Base-by-base conservation (phyloP, 768 basidiomycete genomes). In the Rhodotorula paludigena region DNA sequence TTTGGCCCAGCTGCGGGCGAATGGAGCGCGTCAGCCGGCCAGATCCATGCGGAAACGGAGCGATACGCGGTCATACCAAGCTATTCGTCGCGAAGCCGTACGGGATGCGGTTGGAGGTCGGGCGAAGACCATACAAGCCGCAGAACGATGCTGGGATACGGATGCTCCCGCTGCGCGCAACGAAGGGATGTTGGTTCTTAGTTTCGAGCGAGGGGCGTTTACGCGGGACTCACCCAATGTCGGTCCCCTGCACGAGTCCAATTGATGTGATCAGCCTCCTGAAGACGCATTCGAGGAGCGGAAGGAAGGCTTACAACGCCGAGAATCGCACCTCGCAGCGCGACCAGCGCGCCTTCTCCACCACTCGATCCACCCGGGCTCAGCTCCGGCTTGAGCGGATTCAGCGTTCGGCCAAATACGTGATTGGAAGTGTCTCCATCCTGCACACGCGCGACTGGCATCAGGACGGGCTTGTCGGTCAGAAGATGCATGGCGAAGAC, bases 341-440 rank as follows among this genome's bases (percentile, higher is more conserved):
- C 74, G 25, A 77, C 33, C 15, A 77, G 57, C 10, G 75, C 76
- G 1, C 74, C 76, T 64, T 77, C 76, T 20, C 76, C 76, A 10
- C 76, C 76, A n/a, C 64, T 67, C 11, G 63, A 67, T 14, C 76
- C 76, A 20, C 74, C 76, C 9, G 73, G 60, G 11, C 64, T 73
- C 21, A 77, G 60, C 14, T 57, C 30, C 14, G 56, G 61, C 63
- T 77, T 75, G 59, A 53, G 66, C 16, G 77, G 77, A 63, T 76
- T 77, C 48, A 47, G 16, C 3, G 76, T 77, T 23, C 69, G 61
- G 3, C 90, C 90, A 73, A 88, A 92, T 36, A 91, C 80, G 66
- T 85, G 78, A 74, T 92, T 92, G 80, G 81, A 85, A 0, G 88
- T 86, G 77, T 94, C 90, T 2, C 82, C 81, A 83, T 85, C 89